phyloP scores from a whole-genome alignment of 1,284 basidiomycete genomes.

The Amylostereum areolatum region DNA sequence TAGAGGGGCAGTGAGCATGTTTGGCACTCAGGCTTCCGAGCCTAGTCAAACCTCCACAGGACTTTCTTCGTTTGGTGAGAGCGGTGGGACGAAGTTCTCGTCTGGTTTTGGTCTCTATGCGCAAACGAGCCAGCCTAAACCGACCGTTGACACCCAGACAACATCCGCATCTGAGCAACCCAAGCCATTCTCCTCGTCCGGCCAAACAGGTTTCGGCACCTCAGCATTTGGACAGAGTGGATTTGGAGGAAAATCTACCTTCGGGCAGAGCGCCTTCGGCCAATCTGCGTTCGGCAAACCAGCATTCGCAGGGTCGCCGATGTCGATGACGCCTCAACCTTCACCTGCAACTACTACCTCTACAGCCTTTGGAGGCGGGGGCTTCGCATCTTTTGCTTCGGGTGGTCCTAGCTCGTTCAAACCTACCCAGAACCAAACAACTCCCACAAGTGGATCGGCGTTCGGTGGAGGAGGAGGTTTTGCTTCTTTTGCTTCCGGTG shows the following conservation, averaged over 20 bases:
- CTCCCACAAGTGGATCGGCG: slow-evolving; percentile 5
- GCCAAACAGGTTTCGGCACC: slow-evolving; percentile 12
- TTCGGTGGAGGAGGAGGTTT: neutral
- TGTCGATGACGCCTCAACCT: slow-evolving; percentile 13
- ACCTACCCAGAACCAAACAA: slow-evolving; percentile 11
- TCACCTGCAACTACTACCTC: slow-evolving; percentile 6
- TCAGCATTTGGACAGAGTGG: slow-evolving; percentile 19
- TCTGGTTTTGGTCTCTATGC: slow-evolving; percentile 4
- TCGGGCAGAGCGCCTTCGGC: slow-evolving; percentile 28
- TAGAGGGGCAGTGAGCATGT: neutral
- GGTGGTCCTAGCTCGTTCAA: slow-evolving; percentile 23
- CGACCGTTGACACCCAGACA: slow-evolving; percentile 8
- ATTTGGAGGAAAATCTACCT: slow-evolving; percentile 22
- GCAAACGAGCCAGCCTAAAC: neutral
- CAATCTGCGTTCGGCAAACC: slow-evolving; percentile 30
- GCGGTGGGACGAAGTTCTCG: neutral
- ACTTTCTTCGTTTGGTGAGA: neutral
- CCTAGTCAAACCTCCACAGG: neutral
- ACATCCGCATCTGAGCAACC: slow-evolving; percentile 7
- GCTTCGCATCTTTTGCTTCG: slow-evolving; percentile 23
- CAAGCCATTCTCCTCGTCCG: slow-evolving; percentile 18
- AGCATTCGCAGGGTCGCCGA: slow-evolving; percentile 18
- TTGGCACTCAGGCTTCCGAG: neutral
- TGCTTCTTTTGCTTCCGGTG: slow-evolving; percentile 7
- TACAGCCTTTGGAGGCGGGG: slow-evolving; percentile 13